phyloP scores from a whole-genome alignment of 164 flowering plant genomes.

The Chimonanthus praecox region DNA sequence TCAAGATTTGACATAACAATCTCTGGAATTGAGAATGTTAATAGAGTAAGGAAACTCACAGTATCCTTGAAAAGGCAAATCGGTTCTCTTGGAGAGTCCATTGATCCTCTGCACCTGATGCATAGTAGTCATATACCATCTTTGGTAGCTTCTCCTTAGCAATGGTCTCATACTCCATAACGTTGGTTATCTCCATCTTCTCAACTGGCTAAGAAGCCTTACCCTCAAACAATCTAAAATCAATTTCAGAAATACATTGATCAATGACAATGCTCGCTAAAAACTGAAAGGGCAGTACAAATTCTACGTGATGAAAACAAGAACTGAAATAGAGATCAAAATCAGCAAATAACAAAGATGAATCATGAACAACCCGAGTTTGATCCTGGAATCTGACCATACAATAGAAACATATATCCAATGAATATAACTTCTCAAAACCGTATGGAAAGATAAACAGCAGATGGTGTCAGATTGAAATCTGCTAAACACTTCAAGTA shows the following conservation, averaged over 20 bases:
- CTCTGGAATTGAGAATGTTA: not conserved
- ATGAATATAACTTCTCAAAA: too few relatives aligned
- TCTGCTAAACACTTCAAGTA: too few relatives aligned
- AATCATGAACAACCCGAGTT: too few relatives aligned
- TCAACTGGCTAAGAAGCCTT: not conserved
- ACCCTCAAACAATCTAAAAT: conserved; percentile 9
- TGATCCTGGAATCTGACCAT: too few relatives aligned
- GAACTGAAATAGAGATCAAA: too few relatives aligned
- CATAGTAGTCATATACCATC: conserved; percentile 89
- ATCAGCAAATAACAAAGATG: too few relatives aligned
- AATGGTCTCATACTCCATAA: conserved; percentile 66
- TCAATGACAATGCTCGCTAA: not conserved
- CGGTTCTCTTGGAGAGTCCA: conserved; percentile 86
- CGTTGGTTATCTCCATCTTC: conserved; percentile 77
- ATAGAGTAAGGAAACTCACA: conserved; percentile 39
- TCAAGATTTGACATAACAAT: too few relatives aligned
- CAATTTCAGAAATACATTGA: conserved; percentile 2
- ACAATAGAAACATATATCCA: too few relatives aligned
- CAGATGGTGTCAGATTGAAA: too few relatives aligned
- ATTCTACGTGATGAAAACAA: too few relatives aligned
- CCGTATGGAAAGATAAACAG: too few relatives aligned
- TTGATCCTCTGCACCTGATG: conserved; percentile 96
- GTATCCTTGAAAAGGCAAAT: conserved; percentile 75
- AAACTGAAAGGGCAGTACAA: too few relatives aligned
- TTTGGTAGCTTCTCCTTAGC: conserved; percentile 86